Evolutionary conservation across 345 rosid genomes (phyloP), one percentile per base, ranked within the genome.

Genomic region (Camelina sativa): DNA sequence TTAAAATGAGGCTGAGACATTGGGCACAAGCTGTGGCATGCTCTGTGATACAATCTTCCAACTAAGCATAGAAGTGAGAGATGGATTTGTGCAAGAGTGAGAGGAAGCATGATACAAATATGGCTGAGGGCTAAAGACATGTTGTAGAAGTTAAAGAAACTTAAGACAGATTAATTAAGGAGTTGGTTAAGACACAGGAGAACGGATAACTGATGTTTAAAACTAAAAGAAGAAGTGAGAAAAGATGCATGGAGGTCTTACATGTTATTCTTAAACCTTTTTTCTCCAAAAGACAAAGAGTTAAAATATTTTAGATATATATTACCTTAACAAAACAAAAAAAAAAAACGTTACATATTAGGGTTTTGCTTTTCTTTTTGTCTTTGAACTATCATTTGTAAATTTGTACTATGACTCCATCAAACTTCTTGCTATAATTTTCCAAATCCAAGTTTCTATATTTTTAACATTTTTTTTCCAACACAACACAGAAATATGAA

Each of bases 11-110:
- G 65, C 72, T 86, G 71, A 82, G 90, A 85, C 87, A 84, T 76
- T 86, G 90, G 90, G 90, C 90, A 20, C 90, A 84, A 81, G 88
- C 87, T 23, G 88, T 86, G 41, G 90, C 90, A 44, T 86, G 90
- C 81, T 86, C 90, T 30, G 85, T 86, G 7, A 79, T 82, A 76
- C 86, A 84, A 58, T 79, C 77, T 23, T 67, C 28, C 57, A 78
- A 69, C 62, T 35, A 65, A 76, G 15, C 46, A 71, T 19, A 11
- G 12, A 71, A 48, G 40, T 77, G 62, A 57, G 46, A 12, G 56
- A 64, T 63, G 66, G 46, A 66, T 53, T 46, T 76, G 72, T 47
- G 51, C 68, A 72, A 65, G 48, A 73, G 54, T 51, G 68, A 15
- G 63, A 30, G 66, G 41, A 38, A 59, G 41, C 28, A 59, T 54